Evolutionary conservation across 441 rosid species (phyloP).

Genomic region (Brassica balearica): DNA sequence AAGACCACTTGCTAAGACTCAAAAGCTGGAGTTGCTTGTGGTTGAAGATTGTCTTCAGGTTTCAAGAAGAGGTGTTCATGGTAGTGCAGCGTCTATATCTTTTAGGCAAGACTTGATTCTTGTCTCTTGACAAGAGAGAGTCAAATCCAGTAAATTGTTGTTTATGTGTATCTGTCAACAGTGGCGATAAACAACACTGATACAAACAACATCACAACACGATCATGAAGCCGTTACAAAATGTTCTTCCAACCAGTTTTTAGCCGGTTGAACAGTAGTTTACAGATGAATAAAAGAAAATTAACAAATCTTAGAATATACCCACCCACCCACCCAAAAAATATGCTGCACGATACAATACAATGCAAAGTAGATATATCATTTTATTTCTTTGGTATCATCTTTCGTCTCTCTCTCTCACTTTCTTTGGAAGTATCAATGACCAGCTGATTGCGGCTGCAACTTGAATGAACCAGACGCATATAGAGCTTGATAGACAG

Average conservation of each 20-base stretch:
- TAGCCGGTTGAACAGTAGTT: slow-evolving; percentile 4
- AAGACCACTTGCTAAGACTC: slow-evolving; percentile 50
- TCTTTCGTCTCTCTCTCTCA: neutral
- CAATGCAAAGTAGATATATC: neutral
- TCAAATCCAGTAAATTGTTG: neutral
- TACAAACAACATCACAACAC: slow-evolving; percentile 9
- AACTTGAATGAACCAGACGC: slow-evolving; percentile 76
- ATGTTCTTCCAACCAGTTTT: slow-evolving; percentile 12
- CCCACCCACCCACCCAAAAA: neutral
- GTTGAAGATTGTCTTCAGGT: slow-evolving; percentile 88
- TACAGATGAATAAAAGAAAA: neutral
- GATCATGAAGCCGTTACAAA: slow-evolving; percentile 15
- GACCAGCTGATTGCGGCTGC: slow-evolving; percentile 51
- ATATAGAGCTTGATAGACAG: slow-evolving; percentile 85
- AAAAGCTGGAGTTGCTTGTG: slow-evolving; percentile 59
- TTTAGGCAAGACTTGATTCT: neutral
- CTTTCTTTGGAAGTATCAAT: slow-evolving; percentile 8
- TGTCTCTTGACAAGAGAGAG: neutral
- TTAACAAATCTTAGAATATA: slow-evolving; percentile 20
- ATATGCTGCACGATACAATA: slow-evolving; percentile 21
- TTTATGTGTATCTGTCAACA: neutral
- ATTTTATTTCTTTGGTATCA: neutral
- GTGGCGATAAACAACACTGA: neutral
- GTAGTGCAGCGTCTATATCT: slow-evolving; percentile 53
- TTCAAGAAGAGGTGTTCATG: slow-evolving; percentile 72